These are phyloP conservation scores for Xylaria sp. DNA, from an alignment of 2,329 filamentous ascomycete species.

Conservation along the genomic window DNA sequence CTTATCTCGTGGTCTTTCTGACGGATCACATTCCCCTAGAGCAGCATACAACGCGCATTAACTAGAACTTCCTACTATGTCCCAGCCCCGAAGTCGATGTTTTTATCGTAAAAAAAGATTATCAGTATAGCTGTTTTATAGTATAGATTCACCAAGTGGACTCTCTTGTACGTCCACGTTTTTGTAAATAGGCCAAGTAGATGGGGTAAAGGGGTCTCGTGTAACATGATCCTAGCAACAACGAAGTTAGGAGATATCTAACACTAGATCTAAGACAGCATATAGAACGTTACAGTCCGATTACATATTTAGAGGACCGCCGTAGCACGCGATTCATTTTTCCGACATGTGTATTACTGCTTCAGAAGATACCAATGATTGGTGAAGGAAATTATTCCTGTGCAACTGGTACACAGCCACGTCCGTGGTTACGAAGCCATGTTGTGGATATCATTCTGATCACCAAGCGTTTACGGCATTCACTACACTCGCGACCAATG, in stretches of 20 bases:
- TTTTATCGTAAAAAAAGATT: background rate
- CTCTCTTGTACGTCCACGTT: background rate
- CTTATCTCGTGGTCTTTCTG: too few relatives aligned
- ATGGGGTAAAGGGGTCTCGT: background rate
- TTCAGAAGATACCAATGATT: background rate
- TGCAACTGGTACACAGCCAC: conserved; percentile 4
- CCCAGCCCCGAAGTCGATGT: background rate
- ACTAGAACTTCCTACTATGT: background rate
- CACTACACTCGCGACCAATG: background rate
- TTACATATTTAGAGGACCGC: background rate
- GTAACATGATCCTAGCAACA: background rate
- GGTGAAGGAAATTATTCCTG: background rate
- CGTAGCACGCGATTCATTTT: background rate
- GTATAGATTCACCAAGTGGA: background rate
- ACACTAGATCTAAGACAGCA: background rate
- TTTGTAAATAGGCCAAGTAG: background rate
- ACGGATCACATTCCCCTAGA: too few relatives aligned
- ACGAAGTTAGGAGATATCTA: background rate
- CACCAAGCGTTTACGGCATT: conserved; percentile 6
- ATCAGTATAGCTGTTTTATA: background rate
- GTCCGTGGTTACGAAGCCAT: conserved; percentile 4
- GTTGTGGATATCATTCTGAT: background rate
- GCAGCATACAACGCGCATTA: background rate
- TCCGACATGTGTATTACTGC: background rate
- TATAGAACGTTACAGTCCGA: background rate